These are phyloP conservation scores for Botrytis squamosa DNA, from an alignment of 2,329 filamentous ascomycete species.

Conservation along the genomic window DNA sequence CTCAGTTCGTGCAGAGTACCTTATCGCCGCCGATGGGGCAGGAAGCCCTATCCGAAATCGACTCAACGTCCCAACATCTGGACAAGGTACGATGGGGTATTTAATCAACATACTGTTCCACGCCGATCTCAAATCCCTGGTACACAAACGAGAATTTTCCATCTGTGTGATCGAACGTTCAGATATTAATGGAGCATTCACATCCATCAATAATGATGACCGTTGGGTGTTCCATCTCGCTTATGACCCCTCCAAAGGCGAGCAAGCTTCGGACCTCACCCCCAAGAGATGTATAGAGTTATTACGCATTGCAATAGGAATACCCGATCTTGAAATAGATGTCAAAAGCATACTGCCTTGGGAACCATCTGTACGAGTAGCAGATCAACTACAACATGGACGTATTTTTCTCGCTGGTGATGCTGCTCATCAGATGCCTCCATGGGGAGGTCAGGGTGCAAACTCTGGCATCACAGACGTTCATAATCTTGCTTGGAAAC, in stretches of 20 bases:
- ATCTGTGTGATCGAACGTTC: constrained; percentile 38
- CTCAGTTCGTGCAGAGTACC: constrained; percentile 39
- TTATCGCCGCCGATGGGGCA: constrained; percentile 44
- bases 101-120: constrained; percentile 42
- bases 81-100: constrained; percentile 38
- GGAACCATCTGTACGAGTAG: constrained; percentile 38
- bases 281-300: constrained; percentile 30
- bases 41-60: constrained; percentile 35
- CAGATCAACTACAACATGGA: constrained; percentile 34
- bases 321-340: constrained; percentile 33
- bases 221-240: constrained; percentile 36
- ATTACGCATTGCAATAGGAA: constrained; percentile 38
- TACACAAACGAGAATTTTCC: constrained; percentile 38
- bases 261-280: constrained; percentile 29
- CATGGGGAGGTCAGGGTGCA: constrained; percentile 46
- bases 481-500: constrained; percentile 46
- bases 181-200: constrained; percentile 28
- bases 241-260: constrained; percentile 30
- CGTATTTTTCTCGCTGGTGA: constrained; percentile 48
- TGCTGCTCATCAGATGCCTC: constrained; percentile 50
- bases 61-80: constrained; percentile 36
- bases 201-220: constrained; percentile 35
- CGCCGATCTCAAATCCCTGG: constrained; percentile 36
- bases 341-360: constrained; percentile 41
- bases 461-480: constrained; percentile 44